phyloP scores from a whole-genome alignment of 2,329 filamentous ascomycete genomes.

The Colletotrichum costaricense region DNA sequence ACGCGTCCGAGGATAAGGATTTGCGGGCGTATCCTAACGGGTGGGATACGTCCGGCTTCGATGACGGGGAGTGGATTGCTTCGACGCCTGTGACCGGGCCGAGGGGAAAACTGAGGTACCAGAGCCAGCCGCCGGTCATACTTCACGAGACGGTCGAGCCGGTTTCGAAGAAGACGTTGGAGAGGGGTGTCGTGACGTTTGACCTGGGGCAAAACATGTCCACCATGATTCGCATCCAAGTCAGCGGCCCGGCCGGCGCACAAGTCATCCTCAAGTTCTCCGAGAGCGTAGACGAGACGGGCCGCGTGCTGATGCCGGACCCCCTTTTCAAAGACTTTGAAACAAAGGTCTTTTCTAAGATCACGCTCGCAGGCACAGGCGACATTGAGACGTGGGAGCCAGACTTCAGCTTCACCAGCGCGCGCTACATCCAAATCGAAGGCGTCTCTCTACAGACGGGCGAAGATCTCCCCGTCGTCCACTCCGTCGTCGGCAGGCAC shows the following conservation, averaged over 20 bases:
- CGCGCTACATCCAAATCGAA: conserved; percentile 54
- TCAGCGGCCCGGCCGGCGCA: conserved; percentile 36
- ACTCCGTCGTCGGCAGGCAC: conserved; percentile 48
- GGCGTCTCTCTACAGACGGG: conserved; percentile 44
- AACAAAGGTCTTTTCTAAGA: conserved; percentile 50
- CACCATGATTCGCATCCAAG: conserved; percentile 39
- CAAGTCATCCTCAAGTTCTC: conserved; percentile 40
- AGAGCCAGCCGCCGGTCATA: conserved; percentile 51
- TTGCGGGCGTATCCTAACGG: conserved; percentile 46
- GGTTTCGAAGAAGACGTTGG: conserved; percentile 33
- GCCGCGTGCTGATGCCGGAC: conserved; percentile 52
- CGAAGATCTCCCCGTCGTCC: conserved; percentile 45
- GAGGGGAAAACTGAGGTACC: conserved; percentile 50
- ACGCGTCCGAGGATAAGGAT: conserved; percentile 53
- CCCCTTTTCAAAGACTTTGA: conserved; percentile 49
- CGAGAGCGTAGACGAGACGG: conserved; percentile 40
- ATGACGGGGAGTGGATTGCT: conserved; percentile 42
- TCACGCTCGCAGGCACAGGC: conserved; percentile 45
- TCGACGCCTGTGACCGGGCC: conserved; percentile 52
- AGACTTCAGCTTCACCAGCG: conserved; percentile 55
- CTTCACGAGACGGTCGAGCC: conserved; percentile 50
- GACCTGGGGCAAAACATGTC: conserved; percentile 42
- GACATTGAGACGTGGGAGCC: conserved; percentile 48
- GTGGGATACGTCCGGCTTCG: conserved; percentile 45
- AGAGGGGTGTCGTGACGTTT: conserved; percentile 36